Evolutionary conservation across 2,329 filamentous ascomycete species (phyloP), one percentile per base, ranked within the genome.

Genomic region (Xylaria sp.): DNA sequence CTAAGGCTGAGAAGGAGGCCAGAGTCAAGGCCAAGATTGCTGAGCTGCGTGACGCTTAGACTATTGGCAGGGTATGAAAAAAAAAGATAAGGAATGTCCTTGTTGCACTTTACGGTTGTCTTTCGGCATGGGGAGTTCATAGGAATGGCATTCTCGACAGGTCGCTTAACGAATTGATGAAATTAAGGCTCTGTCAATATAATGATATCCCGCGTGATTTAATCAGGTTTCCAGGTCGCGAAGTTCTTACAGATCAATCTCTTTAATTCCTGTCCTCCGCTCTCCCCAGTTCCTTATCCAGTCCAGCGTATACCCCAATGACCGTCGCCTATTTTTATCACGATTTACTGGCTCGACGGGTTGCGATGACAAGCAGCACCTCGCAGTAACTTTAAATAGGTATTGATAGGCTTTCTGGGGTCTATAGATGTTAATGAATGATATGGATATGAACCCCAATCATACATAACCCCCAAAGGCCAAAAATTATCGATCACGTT

Each of bases 11-110:
- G 92, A 93, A 90, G 87, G 85, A 91, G 82, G 87, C 90, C 84
- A 89, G 90, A 77, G 89, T 99, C 84, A 89, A 97, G 90, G 89
- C 90, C 82, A 97, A 92, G 89, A 99, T 99, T 86, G 90, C 92
- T 81, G 88, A 92, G 85, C 87, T 97, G 79, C 88, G 87, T 78
- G 84, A 83, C 70, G 83, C 87, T 74, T 83, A 84, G 79, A 75
- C 60, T 64, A 74, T 57, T 63, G 38, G 62, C 38, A 63, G 54
- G 63, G 31, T 66, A 67, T 63, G 57, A 71, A 69, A 74, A 69
- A 48, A 36, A 69, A 54, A 36, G 28, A 74, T 71, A 65, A 66
- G 68, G 71, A 69, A 73, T 63, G 69, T 73, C 64, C 60, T 69
- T 66, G 68, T 71, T 74, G 71, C 73, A 68, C 67, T 68, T 76